Conservation (phyloP, 495 filamentous ascomycete species). For the Trichoderma reesei region DNA sequence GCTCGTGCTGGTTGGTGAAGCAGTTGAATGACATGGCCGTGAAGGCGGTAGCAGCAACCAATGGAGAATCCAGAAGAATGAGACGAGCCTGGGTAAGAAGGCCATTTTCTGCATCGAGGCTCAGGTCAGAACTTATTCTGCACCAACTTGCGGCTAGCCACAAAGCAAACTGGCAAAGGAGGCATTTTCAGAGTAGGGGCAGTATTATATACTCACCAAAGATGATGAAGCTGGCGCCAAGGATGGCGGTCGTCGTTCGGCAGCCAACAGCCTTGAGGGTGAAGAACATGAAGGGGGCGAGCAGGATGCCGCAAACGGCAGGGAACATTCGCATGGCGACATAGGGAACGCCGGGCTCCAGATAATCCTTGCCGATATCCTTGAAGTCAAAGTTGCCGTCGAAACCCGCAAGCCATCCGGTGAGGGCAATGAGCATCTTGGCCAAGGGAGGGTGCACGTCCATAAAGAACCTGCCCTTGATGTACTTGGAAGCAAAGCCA, state of each 20-base stretch:
- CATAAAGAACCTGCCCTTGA: slow-evolving; percentile 98
- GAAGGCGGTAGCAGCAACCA: slow-evolving; percentile 87
- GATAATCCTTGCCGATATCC: slow-evolving; percentile 97
- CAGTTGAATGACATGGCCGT: slow-evolving; percentile 84
- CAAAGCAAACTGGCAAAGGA: background rate
- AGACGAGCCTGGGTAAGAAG: slow-evolving; percentile 88
- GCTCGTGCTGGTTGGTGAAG: slow-evolving; percentile 94
- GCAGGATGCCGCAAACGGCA: slow-evolving; percentile 73
- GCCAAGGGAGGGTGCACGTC: slow-evolving; percentile 97
- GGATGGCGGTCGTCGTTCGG: slow-evolving; percentile 66
- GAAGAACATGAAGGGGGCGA: slow-evolving; percentile 86
- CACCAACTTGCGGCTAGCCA: slow-evolving; percentile 14
- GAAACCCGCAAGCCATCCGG: slow-evolving; percentile 92
- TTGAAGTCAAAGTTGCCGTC: slow-evolving; percentile 97
- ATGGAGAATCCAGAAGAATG: slow-evolving; percentile 89
- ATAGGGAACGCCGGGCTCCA: slow-evolving; percentile 90
- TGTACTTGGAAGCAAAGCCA: slow-evolving; percentile 95
- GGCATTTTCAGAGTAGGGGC: background rate
- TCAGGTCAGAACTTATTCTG: background rate
- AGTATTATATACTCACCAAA: slow-evolving; percentile 55
- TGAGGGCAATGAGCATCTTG: slow-evolving; percentile 89
- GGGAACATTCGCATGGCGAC: slow-evolving; percentile 95
- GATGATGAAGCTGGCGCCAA: slow-evolving; percentile 78
- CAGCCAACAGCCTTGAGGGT: slow-evolving; percentile 88
- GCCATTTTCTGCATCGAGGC: slow-evolving; percentile 65